Evolutionary conservation across 73 alveolate genomes (phyloP), one percentile per base, ranked within the genome.

Genomic region (Symbiodinium pilosum): DNA sequence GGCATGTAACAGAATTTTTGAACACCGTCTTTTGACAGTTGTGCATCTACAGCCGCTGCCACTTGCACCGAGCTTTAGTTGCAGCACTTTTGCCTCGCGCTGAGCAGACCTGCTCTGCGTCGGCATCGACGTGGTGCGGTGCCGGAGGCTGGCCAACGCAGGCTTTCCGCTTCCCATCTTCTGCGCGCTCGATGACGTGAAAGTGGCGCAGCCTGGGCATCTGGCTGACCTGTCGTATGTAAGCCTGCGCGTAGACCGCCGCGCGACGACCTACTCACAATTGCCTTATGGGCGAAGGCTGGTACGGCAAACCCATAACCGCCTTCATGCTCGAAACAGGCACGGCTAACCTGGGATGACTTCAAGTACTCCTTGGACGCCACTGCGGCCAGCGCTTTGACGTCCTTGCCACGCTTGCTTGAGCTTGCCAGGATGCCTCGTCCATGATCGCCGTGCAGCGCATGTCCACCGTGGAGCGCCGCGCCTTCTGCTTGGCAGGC

Each of bases 41-140:
- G n/a, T n/a, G n/a, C n/a, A n/a, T n/a, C n/a, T n/a, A n/a, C n/a
- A n/a, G n/a, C n/a, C n/a, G n/a, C n/a, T n/a, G n/a, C n/a, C n/a
- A n/a, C n/a, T n/a, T n/a, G n/a, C n/a, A n/a, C n/a, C n/a, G n/a
- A n/a, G n/a, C n/a, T n/a, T n/a, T n/a, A n/a, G n/a, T n/a, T n/a
- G n/a, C n/a, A n/a, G n/a, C n/a, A n/a, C n/a, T n/a, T n/a, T n/a
- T n/a, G n/a, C n/a, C n/a, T n/a, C n/a, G n/a, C n/a, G n/a, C n/a
- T n/a, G n/a, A n/a, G n/a, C n/a, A n/a, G n/a, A n/a, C n/a, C n/a
- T 47, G 59, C 59, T 14, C 14, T 47, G 59, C 59, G 21, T 47
- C 59, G 59, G 59, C 59, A 47, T 47, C 59, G 73, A 56, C 73
- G 73, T 56, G 32, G 73, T 56, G 73, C 73, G 73, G 73, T 56